Conservation (phyloP, 768 basidiomycete genomes). For the Ramaria sp. region DNA sequence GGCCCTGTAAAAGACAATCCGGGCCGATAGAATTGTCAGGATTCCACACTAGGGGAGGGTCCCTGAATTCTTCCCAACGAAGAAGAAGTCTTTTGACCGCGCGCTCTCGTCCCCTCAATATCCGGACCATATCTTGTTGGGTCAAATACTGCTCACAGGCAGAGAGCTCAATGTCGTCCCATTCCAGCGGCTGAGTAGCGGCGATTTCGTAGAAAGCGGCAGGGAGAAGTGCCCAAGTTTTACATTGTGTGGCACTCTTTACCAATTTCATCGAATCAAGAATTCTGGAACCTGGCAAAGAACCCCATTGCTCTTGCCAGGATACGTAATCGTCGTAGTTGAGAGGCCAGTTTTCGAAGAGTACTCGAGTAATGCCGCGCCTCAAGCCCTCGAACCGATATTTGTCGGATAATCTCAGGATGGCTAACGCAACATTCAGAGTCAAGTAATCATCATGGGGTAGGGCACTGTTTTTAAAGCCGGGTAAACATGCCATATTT, state of each 20-base stretch:
- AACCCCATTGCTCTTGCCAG: neutral
- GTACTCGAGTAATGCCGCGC: neutral
- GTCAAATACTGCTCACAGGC: neutral
- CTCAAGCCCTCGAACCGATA: neutral
- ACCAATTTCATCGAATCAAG: neutral
- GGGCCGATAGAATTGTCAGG: neutral
- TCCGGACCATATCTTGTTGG: neutral
- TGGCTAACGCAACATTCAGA: neutral
- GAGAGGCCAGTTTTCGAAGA: neutral
- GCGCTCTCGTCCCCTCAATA: neutral
- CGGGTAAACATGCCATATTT: too few species aligned
- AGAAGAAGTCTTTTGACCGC: neutral
- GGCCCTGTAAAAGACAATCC: neutral
- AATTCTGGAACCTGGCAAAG: neutral
- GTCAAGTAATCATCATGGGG: too few species aligned
- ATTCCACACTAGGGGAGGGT: neutral
- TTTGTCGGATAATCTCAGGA: neutral
- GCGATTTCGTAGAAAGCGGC: constrained; percentile 1
- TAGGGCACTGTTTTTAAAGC: too few species aligned
- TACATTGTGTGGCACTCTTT: neutral
- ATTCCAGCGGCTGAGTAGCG: neutral
- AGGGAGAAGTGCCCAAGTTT: neutral
- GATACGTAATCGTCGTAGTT: neutral
- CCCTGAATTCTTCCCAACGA: neutral
- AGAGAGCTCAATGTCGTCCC: neutral